Evolutionary conservation across 208 protist species (phyloP).

Genomic region (Lotmaria passim): DNA sequence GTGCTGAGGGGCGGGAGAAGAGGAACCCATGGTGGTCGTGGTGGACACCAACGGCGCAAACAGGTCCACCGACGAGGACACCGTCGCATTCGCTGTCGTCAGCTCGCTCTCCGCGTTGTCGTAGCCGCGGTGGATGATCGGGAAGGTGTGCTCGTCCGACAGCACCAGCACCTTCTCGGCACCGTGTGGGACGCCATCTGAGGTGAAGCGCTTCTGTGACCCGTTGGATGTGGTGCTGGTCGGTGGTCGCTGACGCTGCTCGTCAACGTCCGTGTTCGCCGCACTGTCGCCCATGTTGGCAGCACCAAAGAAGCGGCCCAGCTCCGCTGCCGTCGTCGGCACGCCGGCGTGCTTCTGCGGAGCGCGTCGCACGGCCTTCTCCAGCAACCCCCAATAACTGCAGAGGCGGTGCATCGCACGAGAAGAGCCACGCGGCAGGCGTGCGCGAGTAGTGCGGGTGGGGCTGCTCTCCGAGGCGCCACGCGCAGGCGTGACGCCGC

Average conservation of each 20-base stretch:
- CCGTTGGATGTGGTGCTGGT: not conserved
- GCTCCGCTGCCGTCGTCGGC: constrained; percentile 19
- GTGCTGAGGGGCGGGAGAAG: no score
- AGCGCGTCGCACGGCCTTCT: constrained; percentile 31
- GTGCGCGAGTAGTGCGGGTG: not conserved
- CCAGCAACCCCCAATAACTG: constrained; percentile 45
- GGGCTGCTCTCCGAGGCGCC: constrained; percentile 7
- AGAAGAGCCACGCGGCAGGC: constrained; percentile 25
- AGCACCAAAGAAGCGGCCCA: constrained; percentile 20
- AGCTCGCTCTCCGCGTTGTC: not conserved
- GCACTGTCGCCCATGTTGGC: not conserved
- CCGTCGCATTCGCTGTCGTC: constrained; percentile 8
- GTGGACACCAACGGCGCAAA: not conserved
- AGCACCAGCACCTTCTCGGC: constrained; percentile 32
- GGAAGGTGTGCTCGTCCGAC: constrained; percentile 24
- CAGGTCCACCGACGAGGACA: constrained; percentile 15
- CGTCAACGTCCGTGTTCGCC: not conserved
- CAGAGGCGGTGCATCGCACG: constrained; percentile 32
- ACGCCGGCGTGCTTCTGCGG: constrained; percentile 29
- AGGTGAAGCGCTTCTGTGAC: constrained; percentile 5
- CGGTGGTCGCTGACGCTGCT: not conserved
- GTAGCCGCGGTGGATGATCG: constrained; percentile 17
- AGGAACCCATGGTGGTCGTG: not conserved
- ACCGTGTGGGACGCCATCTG: constrained; percentile 24
- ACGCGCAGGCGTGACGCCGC: not conserved